phyloP scores from a whole-genome alignment of 768 basidiomycete genomes.

The Hebeloma cylindrosporum region DNA sequence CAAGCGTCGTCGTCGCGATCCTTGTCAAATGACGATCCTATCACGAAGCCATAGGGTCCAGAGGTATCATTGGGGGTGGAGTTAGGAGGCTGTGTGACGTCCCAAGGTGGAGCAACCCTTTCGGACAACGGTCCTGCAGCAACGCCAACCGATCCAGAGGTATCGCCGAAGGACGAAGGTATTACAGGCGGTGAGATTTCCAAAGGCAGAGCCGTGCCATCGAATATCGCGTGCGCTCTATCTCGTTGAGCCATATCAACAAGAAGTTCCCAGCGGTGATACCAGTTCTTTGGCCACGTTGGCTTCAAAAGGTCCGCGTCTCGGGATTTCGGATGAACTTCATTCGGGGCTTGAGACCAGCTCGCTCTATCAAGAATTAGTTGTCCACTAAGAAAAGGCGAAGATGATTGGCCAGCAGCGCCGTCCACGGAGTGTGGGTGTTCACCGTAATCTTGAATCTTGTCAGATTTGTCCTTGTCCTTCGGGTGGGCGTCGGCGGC shows the following conservation, averaged over 20 bases:
- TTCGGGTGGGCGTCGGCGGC: conserved; percentile 15
- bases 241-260: conserved; percentile 39
- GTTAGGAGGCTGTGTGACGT: too few species aligned
- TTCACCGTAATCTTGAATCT: neutral
- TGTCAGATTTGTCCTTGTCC: conserved; percentile 6
- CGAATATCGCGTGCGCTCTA: conserved; percentile 9
- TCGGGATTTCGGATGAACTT: neutral
- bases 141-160: conserved; percentile 3
- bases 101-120: too few species aligned
- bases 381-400: neutral
- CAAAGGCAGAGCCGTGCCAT: neutral
- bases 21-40: too few species aligned
- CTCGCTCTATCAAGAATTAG: conserved; percentile 2
- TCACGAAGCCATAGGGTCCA: too few species aligned
- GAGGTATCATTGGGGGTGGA: too few species aligned
- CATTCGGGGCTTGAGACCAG: conserved; percentile 16
- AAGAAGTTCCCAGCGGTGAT: conserved; percentile 54
- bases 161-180: neutral
- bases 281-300: conserved; percentile 50
- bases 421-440: neutral
- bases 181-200: neutral
- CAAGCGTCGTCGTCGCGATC: conserved; percentile 11
- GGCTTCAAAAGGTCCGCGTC: conserved; percentile 16
- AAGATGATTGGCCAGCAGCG: conserved; percentile 4
- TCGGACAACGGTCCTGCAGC: too few species aligned